A percentile compares a stretch with the other conserved stretches of the same genome.
Evolutionary conservation across 139 green algal species (phyloP).

Genomic region (Trebouxia sp.): DNA sequence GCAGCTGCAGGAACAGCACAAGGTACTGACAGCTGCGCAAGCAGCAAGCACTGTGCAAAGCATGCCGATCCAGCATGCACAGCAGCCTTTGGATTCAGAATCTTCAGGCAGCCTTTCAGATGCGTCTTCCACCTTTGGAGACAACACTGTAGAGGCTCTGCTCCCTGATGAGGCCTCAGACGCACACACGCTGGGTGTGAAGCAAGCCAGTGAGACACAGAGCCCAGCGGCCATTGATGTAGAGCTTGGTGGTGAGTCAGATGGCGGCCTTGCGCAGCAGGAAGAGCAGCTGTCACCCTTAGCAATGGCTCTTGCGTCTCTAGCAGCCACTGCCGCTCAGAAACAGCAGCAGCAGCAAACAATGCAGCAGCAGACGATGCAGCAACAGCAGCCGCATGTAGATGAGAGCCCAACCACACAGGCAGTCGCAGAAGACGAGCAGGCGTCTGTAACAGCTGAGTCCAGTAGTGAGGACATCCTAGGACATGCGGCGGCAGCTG

Average conservation of each 20-base stretch:
- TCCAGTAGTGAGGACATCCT: background rate
- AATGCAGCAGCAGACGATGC: background rate
- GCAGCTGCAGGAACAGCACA: too few species aligned
- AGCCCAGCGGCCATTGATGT: too few species aligned
- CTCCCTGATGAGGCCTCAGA: constrained; percentile 3
- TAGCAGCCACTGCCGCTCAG: constrained; percentile 10
- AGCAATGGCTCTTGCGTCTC: background rate
- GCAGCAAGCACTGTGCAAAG: too few species aligned
- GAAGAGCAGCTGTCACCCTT: background rate
- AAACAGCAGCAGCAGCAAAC: too few species aligned
- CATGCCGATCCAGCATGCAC: background rate
- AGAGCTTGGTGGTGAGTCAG: background rate
- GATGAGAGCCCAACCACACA: background rate
- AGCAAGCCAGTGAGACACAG: too few species aligned
- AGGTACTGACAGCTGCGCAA: too few species aligned
- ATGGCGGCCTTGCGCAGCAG: background rate
- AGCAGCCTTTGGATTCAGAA: background rate
- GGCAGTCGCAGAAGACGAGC: background rate
- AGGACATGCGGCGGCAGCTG: background rate
- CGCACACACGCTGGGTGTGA: background rate
- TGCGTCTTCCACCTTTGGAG: background rate
- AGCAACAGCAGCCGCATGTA: background rate
- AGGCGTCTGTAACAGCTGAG: background rate
- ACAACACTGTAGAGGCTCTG: background rate
- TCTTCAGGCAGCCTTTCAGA: background rate